Conservation (phyloP, 176 grass and related monocot genomes). For the Eleusine coracana region DNA sequence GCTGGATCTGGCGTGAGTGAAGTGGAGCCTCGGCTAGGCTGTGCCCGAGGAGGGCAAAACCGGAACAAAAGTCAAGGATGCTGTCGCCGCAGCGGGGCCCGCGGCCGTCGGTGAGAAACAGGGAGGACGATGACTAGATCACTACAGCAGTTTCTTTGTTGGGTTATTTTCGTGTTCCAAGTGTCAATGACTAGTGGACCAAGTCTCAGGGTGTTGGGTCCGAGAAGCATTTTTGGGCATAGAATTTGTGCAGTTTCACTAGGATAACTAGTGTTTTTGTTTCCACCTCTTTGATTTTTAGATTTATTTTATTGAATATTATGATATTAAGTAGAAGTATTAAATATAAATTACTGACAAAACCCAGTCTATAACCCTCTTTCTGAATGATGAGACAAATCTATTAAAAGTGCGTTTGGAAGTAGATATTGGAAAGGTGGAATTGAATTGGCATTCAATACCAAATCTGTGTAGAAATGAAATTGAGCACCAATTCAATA, state of each 20-base stretch:
- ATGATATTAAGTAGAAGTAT: too few relatives aligned
- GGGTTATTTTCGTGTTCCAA: neutral
- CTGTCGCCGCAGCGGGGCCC: slow-evolving; percentile 3
- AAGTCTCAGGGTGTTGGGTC: neutral
- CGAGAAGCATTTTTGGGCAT: neutral
- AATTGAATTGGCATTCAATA: too few relatives aligned
- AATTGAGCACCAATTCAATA: too few relatives aligned
- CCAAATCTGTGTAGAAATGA: too few relatives aligned
- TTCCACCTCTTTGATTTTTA: too few relatives aligned
- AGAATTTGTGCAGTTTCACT: neutral
- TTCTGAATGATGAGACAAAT: too few relatives aligned
- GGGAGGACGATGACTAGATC: neutral
- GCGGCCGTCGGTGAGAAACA: slow-evolving; percentile 23
- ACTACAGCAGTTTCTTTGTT: neutral
- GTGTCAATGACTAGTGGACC: slow-evolving; percentile 8
- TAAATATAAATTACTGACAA: too few relatives aligned
- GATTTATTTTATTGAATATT: too few relatives aligned
- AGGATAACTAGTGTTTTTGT: too few relatives aligned
- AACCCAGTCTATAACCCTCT: too few relatives aligned
- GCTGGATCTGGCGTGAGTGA: slow-evolving; percentile 64
- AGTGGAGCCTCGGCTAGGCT: neutral
- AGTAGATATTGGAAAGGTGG: too few relatives aligned
- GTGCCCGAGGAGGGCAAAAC: slow-evolving; percentile 19
- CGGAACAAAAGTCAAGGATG: slow-evolving; percentile 31
- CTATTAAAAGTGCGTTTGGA: too few relatives aligned